Base-by-base conservation (phyloP, 208 protist genomes). In the Trypanosoma theileri region DNA sequence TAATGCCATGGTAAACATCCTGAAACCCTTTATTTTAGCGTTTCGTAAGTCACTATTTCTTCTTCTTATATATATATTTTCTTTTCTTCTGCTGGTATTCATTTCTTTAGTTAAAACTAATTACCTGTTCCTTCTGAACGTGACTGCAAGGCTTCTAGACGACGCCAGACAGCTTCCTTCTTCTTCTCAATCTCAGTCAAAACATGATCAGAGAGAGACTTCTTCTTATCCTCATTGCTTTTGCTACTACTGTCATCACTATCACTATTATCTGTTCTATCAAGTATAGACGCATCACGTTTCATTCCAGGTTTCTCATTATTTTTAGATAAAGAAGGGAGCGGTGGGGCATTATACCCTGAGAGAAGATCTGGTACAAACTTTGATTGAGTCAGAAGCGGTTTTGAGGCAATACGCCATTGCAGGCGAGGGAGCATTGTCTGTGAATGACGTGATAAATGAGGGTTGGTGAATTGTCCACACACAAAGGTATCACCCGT, bases 341-440 rank as follows among this genome's bases (percentile, higher is more conserved):
- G 17, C 24, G n/a, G 28, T n/a, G 69, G 60, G 10, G 64, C 6
- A 12, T 53, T 44, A 24, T 69, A 76, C 7, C 71, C 71, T 11
- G 28, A 56, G 19, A 76, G 64, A 31, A 76, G 58, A 61, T 69
- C 40, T 12, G 71, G 71, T 16, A 66, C 46, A 75, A 75, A 76
- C 60, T 11, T 46, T 24, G 13, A 40, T 16, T 14, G 57, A 12
- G 46, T 63, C 59, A 86, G 69, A 22, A 72, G 44, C 16, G 82
- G 84, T 60, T 71, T 79, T 10, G 82, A 78, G 21, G 77, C 76
- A 28, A 90, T 57, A 12, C 67, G 59, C 73, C 87, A 94, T 16
- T 68, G 89, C 55, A 94, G 71, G 10, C 89, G 85, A 16, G 88
- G 75, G 8, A 79, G 76, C 72, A 84, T 81, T 12, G 71, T 87